Evolutionary conservation across 345 rosid species (phyloP).

Genomic region (Litchi chinensis): DNA sequence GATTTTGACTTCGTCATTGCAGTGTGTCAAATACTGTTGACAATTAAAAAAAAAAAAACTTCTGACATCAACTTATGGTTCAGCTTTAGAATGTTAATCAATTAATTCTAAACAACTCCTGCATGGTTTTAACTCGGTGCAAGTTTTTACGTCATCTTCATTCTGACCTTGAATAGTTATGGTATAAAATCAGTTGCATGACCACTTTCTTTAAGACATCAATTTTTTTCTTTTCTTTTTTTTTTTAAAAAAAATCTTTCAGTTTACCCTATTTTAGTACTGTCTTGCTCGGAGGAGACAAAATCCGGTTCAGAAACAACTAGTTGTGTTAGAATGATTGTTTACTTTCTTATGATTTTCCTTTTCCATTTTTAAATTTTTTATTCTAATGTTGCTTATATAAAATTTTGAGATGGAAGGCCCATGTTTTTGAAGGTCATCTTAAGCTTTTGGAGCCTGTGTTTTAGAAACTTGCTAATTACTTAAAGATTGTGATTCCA

Average conservation of each 20-base stretch:
- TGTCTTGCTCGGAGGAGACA: neutral
- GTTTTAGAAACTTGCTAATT: neutral
- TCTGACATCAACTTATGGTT: neutral
- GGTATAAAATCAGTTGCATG: neutral
- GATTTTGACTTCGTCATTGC: neutral
- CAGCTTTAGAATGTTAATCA: neutral
- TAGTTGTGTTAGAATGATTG: too few species aligned
- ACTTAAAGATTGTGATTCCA: neutral
- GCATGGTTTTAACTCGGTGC: neutral
- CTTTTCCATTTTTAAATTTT: too few species aligned
- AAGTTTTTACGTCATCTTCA: neutral
- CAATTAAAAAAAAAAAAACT: neutral
- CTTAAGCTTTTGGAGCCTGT: too few species aligned
- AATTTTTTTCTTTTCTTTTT: neutral
- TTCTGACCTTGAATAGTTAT: neutral
- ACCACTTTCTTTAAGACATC: slow-evolving; percentile 7
- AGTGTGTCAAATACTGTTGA: neutral
- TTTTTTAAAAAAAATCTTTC: neutral
- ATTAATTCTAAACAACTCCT: neutral
- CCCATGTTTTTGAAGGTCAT: too few species aligned
- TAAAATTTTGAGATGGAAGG: too few species aligned
- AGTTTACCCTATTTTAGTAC: neutral
- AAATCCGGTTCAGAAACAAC: too few species aligned
- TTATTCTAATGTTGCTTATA: too few species aligned
- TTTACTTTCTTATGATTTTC: too few species aligned